Base-by-base conservation (phyloP, 139 green algal species). In the Volvox reticuliferus region DNA sequence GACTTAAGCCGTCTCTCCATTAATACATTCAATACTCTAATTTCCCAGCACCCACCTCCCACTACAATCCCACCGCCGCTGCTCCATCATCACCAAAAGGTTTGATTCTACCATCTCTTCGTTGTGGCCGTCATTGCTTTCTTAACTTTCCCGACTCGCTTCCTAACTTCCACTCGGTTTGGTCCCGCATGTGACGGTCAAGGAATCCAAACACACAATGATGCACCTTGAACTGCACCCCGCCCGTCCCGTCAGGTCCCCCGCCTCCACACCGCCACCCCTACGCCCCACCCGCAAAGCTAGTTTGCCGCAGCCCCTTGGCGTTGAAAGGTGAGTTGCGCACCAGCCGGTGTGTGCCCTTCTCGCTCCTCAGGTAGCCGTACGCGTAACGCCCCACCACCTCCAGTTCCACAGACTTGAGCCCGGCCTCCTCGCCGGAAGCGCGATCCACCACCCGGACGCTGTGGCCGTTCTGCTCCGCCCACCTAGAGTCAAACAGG, bases 271-370 rank as follows among this genome's bases (percentile, higher is more conserved):
- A 44, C 85, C 22, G 1, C 22, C 30, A n/a, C 35, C 69, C 1
- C 30, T 14, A 18, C 44, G n/a, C 1, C 82, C 28, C 26, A 73
- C 96, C 97, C 32, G 98, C 98, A 94, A 99, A 99, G 93, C 96
- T 99, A 19, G 98, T 99, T 93, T 99, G 96, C 28, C 98, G 93
- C 18, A 97, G 94, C 2, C 94, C 96, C 88, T 98, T 98, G 63
- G 94, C 88, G 80, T 99, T 99, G 95, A 99, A 99, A 22, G 98
- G 98, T 0, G 95, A 98, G 94, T 96, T 95, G 61, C 98, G 94
- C 69, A 99, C 98, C 1, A 99, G 95, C 0, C 98, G 94, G 94
- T 99, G 98, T 1, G 98, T 99, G 88, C 98, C 98, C 88, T 99
- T 99, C 94, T 99, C 98, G 0, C 92, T 93, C 79, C 69, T 73